Evolutionary conservation across 352 stramenopile species (phyloP), one percentile per base, ranked within the genome.

Genomic region (Achlya hypogyna): DNA sequence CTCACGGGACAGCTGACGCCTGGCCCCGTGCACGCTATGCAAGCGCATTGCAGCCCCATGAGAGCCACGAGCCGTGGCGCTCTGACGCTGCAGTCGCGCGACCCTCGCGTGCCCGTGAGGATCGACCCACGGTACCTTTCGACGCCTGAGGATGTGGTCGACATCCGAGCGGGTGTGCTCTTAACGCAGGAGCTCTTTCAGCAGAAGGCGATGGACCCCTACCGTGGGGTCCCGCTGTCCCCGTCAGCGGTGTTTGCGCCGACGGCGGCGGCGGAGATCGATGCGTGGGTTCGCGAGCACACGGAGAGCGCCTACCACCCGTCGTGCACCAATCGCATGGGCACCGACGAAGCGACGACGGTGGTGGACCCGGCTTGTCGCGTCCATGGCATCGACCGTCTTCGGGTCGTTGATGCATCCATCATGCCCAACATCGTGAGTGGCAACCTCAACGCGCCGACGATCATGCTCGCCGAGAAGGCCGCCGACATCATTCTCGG

Each of bases 371-470:
- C 89, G 27, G 63, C 79, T 54, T 88, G 92, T 38, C 77, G 78
- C 18, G 90, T 98, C 25, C 82, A 93, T 53, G 91, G 89, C 20
- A 51, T 97, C 20, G 78, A 96, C 27, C 84, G 86, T 56, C 75
- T 98, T 35, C 84, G 88, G 32, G 74, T 98, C 12, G 89, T 93
- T 2, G 94, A 98, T 70, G 91, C 93, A 31, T 97, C 87, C 43
- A 89, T 97, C 67, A 97, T 98, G 80, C 93, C 93, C 42, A 94
- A 89, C 71, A 96, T 98, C 54, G 78, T 97, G 56, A 97, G 89
- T 58, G 94, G 94, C 49, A 98, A 98, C 71, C 79, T 96, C 20
- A 97, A 98, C 73, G 89, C 74, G 1, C 95, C 91, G n/a, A 88
- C 91, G 31, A 95, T 97, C 71, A 96, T 97, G 78, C 76, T 98